A percentile compares a stretch with the other conserved stretches of the same genome.
Conservation (phyloP, 225 moss, liverwort and hornwort genomes). For the Rhytidiadelphus loreus region DNA sequence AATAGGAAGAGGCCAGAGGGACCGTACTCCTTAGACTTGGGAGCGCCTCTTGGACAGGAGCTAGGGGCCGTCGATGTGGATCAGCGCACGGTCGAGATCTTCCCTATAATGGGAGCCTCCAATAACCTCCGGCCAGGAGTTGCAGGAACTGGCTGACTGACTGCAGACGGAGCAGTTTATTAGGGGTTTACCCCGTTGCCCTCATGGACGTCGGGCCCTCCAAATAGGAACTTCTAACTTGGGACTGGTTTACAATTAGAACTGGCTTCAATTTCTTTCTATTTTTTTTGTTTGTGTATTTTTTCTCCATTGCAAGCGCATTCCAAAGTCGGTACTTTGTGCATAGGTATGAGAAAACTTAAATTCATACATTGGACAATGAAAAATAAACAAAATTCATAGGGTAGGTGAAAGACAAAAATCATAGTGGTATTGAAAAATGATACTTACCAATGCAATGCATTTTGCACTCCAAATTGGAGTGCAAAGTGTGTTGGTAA, state of each 20-base stretch:
- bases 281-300: no score
- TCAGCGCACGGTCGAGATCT: not conserved
- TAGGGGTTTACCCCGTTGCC: not conserved
- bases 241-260: not conserved
- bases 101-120: not conserved
- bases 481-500: no score
- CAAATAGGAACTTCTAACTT: not conserved
- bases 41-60: not conserved
- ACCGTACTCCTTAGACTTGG: not conserved
- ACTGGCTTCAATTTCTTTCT: no score
- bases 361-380: no score
- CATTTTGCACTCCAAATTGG: no score
- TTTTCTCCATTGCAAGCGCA: no score
- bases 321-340: no score
- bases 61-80: not conserved
- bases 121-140: not conserved
- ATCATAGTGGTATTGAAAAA: fast-evolving
- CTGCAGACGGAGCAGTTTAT: not conserved
- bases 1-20: not conserved
- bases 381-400: no score
- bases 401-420: no score
- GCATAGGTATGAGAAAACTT: no score
- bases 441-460: no score
- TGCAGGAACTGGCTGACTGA: not conserved
- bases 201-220: not conserved